Evolutionary conservation across 1,284 basidiomycete species (phyloP), one percentile per base, ranked within the genome.

Genomic region (Melampsora americana): DNA sequence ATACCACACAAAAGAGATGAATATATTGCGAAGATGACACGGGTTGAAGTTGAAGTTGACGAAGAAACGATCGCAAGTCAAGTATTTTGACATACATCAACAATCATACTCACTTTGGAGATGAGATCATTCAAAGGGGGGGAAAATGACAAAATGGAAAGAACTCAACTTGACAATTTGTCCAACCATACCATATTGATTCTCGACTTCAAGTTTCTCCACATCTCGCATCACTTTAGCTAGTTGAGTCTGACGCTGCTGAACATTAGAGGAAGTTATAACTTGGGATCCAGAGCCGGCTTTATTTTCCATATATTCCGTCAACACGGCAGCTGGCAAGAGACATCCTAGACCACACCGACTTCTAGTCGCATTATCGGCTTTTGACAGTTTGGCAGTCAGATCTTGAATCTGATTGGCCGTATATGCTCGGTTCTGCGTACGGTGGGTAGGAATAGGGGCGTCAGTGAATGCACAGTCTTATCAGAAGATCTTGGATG

Each of bases 331-430:
- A 81, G 88, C 90, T 2, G 86, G 84, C 30, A 70, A 66, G 20
- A 78, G 78, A 11, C 78, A 77, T 20, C 75, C 77, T 9, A 77
- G 56, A 32, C 78, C 80, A 77, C 77, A 71, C 74, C 80, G 39
- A 32, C 35, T 14, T 26, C 65, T 20, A 48, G 81, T 77, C 48
- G 79, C 79, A 4, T 71, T 28, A 70, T 81, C 77, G 0, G 84
- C 83, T 28, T 82, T 80, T 7, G 77, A 78, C 4, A 98, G 85
- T 83, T 98, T 98, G 82, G 91, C 89, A 56, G 92, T 91, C 56
- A 99, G 85, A 83, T 98, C 95, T 20, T 87, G 84, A 1, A 98
- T 86, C 82, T 97, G 94, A 0, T 91, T 90, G 0, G 93, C 92
- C 1, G 91, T 90, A 82, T 96, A 96, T 73, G 90, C 90, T 59